A percentile compares a stretch with the other conserved stretches of the same genome.
Evolutionary conservation across 192 early-diverging fungal genomes (phyloP).

Genomic region (Mortierella alpina): DNA sequence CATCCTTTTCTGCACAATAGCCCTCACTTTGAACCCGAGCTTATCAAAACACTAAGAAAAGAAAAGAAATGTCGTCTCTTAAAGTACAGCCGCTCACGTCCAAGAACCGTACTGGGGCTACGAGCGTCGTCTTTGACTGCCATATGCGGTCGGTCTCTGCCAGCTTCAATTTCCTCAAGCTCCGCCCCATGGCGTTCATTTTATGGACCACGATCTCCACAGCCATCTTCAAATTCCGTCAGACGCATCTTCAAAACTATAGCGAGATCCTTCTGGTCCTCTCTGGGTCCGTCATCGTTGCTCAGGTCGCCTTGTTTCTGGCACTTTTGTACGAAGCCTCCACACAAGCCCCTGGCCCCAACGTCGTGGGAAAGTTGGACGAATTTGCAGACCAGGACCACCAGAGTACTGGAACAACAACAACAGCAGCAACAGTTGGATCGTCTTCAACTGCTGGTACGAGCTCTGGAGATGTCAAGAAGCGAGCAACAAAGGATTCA

Average conservation of each 20-base stretch:
- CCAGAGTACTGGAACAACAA: slow-evolving; percentile 1
- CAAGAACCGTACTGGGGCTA: slow-evolving; percentile 25
- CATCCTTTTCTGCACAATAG: background rate
- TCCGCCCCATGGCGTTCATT: slow-evolving; percentile 36
- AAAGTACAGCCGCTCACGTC: slow-evolving; percentile 23
- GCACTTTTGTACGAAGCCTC: slow-evolving; percentile 33
- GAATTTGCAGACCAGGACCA: slow-evolving; percentile 30
- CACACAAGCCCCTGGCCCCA: slow-evolving; percentile 9
- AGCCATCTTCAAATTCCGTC: slow-evolving; percentile 19
- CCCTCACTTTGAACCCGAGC: background rate
- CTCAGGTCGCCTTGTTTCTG: slow-evolving; percentile 32
- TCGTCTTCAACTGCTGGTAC: background rate
- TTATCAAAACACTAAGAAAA: background rate
- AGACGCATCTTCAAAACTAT: slow-evolving; percentile 10
- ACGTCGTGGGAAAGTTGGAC: slow-evolving; percentile 22
- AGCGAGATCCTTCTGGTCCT: slow-evolving; percentile 16
- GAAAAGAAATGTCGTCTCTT: slow-evolving; percentile 18
- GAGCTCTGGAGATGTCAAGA: background rate
- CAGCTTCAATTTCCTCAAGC: slow-evolving; percentile 22
- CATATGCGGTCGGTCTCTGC: slow-evolving; percentile 31
- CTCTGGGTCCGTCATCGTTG: slow-evolving; percentile 13
- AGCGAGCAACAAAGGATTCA: slow-evolving; percentile 5
- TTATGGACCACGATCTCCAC: slow-evolving; percentile 47
- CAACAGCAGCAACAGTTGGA: background rate
- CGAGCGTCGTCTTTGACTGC: slow-evolving; percentile 21